Percentiles rank a stretch among this genome's conserved stretches.
These are phyloP conservation scores for Casaregolazyma suthepensis DNA, from an alignment of 1,139 yeast species.

Conservation along the genomic window DNA sequence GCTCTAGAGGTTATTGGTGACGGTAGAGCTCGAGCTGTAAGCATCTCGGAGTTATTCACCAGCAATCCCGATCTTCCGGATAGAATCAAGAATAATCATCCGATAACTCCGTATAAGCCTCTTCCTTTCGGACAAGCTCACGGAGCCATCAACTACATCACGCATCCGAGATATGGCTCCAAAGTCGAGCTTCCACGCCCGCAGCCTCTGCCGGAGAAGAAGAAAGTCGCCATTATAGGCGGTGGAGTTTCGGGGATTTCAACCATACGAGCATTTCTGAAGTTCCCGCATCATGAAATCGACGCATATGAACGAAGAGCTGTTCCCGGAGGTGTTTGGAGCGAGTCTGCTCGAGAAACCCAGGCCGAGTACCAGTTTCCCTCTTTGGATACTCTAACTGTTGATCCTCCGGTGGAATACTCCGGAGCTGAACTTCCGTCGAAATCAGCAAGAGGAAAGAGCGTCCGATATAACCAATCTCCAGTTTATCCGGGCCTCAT, in stretches of 20 bases:
- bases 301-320: conserved; percentile 48
- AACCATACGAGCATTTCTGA: conserved; percentile 49
- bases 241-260: conserved; percentile 69
- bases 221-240: conserved; percentile 36
- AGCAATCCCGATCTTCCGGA: conserved; percentile 6
- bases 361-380: conserved; percentile 7
- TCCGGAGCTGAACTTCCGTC: not conserved
- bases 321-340: conserved; percentile 50
- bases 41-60: conserved; percentile 1
- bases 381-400: conserved; percentile 14
- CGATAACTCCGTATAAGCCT: not conserved
- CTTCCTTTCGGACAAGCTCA: conserved; percentile 1
- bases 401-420: conserved; percentile 23
- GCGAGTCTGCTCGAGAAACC: conserved; percentile 6
- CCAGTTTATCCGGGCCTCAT: conserved; percentile 48
- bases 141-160: conserved; percentile 7
- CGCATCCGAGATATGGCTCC: conserved; percentile 6
- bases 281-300: conserved; percentile 39
- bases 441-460: conserved; percentile 1
- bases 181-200: not conserved
- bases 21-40: not conserved
- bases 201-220: not conserved
- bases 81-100: not conserved
- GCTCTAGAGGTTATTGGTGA: not conserved
- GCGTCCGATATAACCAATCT: conserved; percentile 25